Conservation (phyloP, 1,139 yeast genomes). For the Suhomyces atakaporum region DNA sequence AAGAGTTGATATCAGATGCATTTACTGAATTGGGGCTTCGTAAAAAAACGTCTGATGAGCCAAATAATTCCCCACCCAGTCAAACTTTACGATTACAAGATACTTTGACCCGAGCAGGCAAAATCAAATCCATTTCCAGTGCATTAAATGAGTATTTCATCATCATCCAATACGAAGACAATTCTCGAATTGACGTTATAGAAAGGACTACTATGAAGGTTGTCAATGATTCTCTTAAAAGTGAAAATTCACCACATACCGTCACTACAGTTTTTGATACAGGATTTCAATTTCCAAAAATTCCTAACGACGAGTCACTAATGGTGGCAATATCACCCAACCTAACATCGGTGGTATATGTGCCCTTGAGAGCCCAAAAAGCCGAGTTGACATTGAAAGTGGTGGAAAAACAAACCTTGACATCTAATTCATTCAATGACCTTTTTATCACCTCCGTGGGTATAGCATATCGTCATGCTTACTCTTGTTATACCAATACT, state of each 20-base stretch:
- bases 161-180: constrained; percentile 38
- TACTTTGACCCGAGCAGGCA: constrained; percentile 24
- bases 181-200: constrained; percentile 41
- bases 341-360: constrained; percentile 50
- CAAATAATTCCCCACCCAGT: constrained; percentile 5
- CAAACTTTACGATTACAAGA: constrained; percentile 26
- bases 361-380: constrained; percentile 22
- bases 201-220: constrained; percentile 36
- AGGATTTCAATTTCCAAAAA: constrained; percentile 53
- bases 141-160: constrained; percentile 28
- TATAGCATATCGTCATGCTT: constrained; percentile 65
- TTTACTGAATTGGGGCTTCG: constrained; percentile 36
- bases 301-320: constrained; percentile 29
- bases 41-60: constrained; percentile 20
- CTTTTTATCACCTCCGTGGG: constrained; percentile 54
- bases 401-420: constrained; percentile 25
- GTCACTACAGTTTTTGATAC: constrained; percentile 55
- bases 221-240: constrained; percentile 14
- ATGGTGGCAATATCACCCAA: constrained; percentile 59
- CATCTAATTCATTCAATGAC: constrained; percentile 29
- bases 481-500: constrained; percentile 63
- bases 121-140: constrained; percentile 23
- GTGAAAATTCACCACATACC: constrained; percentile 23
- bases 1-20: constrained; percentile 29
- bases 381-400: constrained; percentile 30